Conservation (phyloP, 352 stramenopile genomes). For the Pythium aristosporum region DNA sequence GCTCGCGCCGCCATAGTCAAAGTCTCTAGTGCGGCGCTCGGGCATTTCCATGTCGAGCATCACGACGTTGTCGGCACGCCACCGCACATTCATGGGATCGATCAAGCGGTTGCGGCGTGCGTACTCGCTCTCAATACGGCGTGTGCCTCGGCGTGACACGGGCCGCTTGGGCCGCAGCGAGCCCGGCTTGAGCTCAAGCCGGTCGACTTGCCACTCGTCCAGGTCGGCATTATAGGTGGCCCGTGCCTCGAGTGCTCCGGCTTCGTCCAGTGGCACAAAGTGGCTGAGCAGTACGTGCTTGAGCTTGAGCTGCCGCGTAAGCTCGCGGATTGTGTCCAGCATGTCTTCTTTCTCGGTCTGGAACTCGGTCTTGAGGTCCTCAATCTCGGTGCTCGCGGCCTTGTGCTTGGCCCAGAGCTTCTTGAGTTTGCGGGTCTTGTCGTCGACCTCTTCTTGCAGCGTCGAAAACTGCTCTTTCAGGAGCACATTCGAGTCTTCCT, state of each 20-base stretch:
- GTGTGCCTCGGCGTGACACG: constrained; percentile 57
- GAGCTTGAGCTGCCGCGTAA: constrained; percentile 94
- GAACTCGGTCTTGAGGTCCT: constrained; percentile 93
- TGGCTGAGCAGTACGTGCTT: constrained; percentile 91
- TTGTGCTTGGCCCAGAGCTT: constrained; percentile 95
- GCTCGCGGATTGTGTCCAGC: constrained; percentile 93
- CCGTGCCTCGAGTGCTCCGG: constrained; percentile 73
- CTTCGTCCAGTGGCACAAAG: constrained; percentile 83
- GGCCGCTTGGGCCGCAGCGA: constrained; percentile 57
- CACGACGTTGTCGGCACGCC: constrained; percentile 89
- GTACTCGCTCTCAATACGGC: constrained; percentile 92
- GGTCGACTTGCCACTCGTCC: constrained; percentile 88
- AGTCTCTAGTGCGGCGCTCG: constrained; percentile 76
- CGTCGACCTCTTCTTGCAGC: constrained; percentile 90
- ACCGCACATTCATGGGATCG: constrained; percentile 86
- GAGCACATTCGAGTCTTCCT: constrained; percentile 92
- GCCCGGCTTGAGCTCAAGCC: constrained; percentile 60
- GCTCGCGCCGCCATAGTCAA: constrained; percentile 49
- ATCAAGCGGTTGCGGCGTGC: constrained; percentile 76
- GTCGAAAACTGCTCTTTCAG: constrained; percentile 91
- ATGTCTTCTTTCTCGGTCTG: constrained; percentile 94
- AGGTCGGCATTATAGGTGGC: constrained; percentile 87
- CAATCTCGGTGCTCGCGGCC: constrained; percentile 84
- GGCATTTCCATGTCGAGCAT: constrained; percentile 90
- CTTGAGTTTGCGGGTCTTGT: constrained; percentile 96